These are phyloP conservation scores for Sarocladium kiliense DNA, from an alignment of 2,329 filamentous ascomycete genomes.

Conservation along the genomic window DNA sequence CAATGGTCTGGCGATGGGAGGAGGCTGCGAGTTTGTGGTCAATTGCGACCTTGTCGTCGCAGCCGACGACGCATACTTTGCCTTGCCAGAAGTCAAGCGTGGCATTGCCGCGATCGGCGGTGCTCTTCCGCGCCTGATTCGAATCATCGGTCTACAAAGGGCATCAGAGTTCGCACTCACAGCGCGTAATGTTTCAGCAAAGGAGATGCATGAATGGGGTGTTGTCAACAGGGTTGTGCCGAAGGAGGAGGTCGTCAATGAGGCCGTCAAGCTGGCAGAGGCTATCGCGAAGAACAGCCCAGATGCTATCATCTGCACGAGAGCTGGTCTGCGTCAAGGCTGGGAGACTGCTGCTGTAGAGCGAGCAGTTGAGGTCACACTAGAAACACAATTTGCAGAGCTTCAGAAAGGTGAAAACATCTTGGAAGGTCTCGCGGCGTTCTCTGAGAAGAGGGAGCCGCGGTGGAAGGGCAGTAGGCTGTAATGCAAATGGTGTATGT, in stretches of 20 bases:
- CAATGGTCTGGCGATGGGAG: conserved; percentile 49
- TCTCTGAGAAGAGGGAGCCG: conserved; percentile 65
- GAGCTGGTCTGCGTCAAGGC: conserved; percentile 62
- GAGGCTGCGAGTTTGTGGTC: conserved; percentile 48
- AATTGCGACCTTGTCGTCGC: conserved; percentile 48
- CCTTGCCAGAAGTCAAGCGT: conserved; percentile 45
- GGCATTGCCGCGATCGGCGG: conserved; percentile 45
- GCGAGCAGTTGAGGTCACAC: conserved; percentile 40
- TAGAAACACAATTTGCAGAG: conserved; percentile 41
- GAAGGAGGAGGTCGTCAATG: conserved; percentile 36
- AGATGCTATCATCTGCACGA: conserved; percentile 63
- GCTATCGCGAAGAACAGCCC: conserved; percentile 60
- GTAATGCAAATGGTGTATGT: conserved; percentile 20
- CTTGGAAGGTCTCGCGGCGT: conserved; percentile 62
- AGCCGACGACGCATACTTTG: conserved; percentile 40
- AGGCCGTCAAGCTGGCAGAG: conserved; percentile 54
- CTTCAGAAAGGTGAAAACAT: conserved; percentile 63
- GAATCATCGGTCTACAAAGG: conserved; percentile 18
- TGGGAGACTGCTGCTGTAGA: conserved; percentile 64
- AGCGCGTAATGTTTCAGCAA: conserved; percentile 16
- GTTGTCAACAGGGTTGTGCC: conserved; percentile 20
- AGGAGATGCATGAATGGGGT: conserved; percentile 19
- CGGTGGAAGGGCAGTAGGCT: conserved; percentile 56
- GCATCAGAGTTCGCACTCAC: conserved; percentile 21
- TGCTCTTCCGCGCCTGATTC: conserved; percentile 43